phyloP scores from a whole-genome alignment of 164 flowering plant genomes.

The Liriodendron chinense region DNA sequence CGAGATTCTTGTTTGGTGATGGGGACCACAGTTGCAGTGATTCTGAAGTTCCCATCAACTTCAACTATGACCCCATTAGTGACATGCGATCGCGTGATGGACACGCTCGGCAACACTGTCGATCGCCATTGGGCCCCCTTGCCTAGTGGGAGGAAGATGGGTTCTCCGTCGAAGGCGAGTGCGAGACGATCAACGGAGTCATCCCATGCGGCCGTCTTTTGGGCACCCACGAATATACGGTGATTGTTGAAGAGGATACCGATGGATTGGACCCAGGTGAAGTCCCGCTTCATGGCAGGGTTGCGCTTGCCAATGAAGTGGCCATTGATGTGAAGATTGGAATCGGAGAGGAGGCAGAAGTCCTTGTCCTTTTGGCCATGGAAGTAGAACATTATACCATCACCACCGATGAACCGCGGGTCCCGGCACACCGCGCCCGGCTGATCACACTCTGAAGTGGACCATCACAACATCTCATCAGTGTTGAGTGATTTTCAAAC shows the following conservation, averaged over 20 bases:
- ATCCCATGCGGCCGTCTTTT: conserved; percentile 22
- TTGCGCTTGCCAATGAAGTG: conserved; percentile 31
- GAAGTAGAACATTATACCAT: conserved; percentile 35
- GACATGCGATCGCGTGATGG: conserved; percentile 8
- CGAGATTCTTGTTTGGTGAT: conserved; percentile 16
- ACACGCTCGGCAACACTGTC: background rate
- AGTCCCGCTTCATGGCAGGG: conserved; percentile 17
- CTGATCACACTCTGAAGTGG: conserved; percentile 18
- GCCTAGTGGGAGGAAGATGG: conserved; percentile 8
- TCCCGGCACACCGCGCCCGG: conserved; percentile 31
- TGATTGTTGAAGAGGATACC: conserved; percentile 20
- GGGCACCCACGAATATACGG: conserved; percentile 15
- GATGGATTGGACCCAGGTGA: conserved; percentile 30
- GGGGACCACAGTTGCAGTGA: conserved; percentile 9
- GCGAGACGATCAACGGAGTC: conserved; percentile 20
- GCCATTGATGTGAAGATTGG: conserved; percentile 32
- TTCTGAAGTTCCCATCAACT: conserved; percentile 4
- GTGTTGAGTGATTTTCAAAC: background rate
- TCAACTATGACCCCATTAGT: conserved; percentile 16
- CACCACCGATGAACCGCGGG: conserved; percentile 34
- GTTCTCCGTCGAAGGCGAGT: conserved; percentile 16
- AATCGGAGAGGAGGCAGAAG: conserved; percentile 29
- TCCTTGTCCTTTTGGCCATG: conserved; percentile 30
- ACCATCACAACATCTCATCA: background rate
- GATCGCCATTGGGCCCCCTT: conserved; percentile 14